phyloP scores from a whole-genome alignment of 495 filamentous ascomycete genomes.

The Podospora conica region DNA sequence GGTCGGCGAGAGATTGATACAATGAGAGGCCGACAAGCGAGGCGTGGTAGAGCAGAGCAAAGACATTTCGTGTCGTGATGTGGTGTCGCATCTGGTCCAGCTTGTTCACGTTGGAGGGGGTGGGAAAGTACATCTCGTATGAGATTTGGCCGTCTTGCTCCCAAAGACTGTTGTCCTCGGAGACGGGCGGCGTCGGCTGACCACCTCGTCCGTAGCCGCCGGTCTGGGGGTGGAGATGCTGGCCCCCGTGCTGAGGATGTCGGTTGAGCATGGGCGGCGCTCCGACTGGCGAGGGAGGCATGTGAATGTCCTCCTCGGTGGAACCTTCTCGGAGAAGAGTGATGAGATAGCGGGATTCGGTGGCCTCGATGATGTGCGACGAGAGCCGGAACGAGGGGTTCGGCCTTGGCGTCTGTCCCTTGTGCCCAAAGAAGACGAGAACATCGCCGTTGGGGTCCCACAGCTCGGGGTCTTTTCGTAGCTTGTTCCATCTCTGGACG shows the following conservation, averaged over 20 bases:
- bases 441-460: constrained; percentile 60
- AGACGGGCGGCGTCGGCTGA: constrained; percentile 38
- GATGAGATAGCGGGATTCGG: constrained; percentile 48
- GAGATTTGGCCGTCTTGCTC: constrained; percentile 46
- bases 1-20: constrained; percentile 50
- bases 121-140: constrained; percentile 55
- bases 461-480: constrained; percentile 54
- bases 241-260: constrained; percentile 27
- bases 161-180: constrained; percentile 37
- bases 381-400: constrained; percentile 53
- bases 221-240: constrained; percentile 20
- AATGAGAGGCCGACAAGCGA: constrained; percentile 56
- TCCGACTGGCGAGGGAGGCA: constrained; percentile 40
- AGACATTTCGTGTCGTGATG: constrained; percentile 58
- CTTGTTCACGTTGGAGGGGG: constrained; percentile 41
- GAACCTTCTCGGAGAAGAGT: constrained; percentile 47
- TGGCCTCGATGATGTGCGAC: constrained; percentile 50
- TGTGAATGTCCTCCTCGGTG: constrained; percentile 38
- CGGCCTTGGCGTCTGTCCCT: constrained; percentile 35
- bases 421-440: constrained; percentile 49
- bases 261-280: constrained; percentile 38
- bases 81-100: constrained; percentile 46
- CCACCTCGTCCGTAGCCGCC: constrained; percentile 27
- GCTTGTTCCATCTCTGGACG: constrained; percentile 48
- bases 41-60: constrained; percentile 51